These are phyloP conservation scores for Daedalea quercina DNA, from an alignment of 768 basidiomycete species.

Conservation along the genomic window DNA sequence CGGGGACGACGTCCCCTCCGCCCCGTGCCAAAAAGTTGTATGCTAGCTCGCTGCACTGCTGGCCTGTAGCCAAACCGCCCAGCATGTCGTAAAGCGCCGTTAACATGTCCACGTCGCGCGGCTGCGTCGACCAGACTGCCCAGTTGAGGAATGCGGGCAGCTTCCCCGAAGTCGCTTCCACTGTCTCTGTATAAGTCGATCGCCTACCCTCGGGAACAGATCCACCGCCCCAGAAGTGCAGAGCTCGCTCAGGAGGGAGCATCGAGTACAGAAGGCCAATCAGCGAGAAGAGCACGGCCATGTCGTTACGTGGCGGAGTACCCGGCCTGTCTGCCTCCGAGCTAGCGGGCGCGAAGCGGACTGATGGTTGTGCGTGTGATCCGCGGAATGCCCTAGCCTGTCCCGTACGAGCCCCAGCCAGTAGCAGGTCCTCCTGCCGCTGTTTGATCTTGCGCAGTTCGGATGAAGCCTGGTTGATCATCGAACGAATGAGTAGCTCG, in stretches of 20 bases:
- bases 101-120: slow-evolving; percentile 64
- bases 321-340: slow-evolving; percentile 26
- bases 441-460: slow-evolving; percentile 85
- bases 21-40: slow-evolving; percentile 85
- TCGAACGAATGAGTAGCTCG: slow-evolving; percentile 63
- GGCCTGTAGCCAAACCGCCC: slow-evolving; percentile 74
- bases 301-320: slow-evolving; percentile 64
- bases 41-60: slow-evolving; percentile 77
- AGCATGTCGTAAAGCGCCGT: slow-evolving; percentile 88
- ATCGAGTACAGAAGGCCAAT: slow-evolving; percentile 75
- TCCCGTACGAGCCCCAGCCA: slow-evolving; percentile 61
- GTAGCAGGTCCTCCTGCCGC: slow-evolving; percentile 76
- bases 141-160: slow-evolving; percentile 79
- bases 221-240: slow-evolving; percentile 82
- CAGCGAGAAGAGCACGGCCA: slow-evolving; percentile 78
- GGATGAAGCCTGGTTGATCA: slow-evolving; percentile 73
- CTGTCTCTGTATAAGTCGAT: slow-evolving; percentile 47
- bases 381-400: slow-evolving; percentile 47
- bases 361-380: slow-evolving; percentile 20
- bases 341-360: slow-evolving; percentile 4
- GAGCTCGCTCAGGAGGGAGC: slow-evolving; percentile 66
- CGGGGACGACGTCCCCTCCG: slow-evolving; percentile 61
- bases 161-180: slow-evolving; percentile 57
- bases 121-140: slow-evolving; percentile 83
- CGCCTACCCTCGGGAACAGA: slow-evolving; percentile 35